Evolutionary conservation across 2,329 filamentous ascomycete species (phyloP), one percentile per base, ranked within the genome.

Genomic region (Gnomoniopsis smithogilvyi): DNA sequence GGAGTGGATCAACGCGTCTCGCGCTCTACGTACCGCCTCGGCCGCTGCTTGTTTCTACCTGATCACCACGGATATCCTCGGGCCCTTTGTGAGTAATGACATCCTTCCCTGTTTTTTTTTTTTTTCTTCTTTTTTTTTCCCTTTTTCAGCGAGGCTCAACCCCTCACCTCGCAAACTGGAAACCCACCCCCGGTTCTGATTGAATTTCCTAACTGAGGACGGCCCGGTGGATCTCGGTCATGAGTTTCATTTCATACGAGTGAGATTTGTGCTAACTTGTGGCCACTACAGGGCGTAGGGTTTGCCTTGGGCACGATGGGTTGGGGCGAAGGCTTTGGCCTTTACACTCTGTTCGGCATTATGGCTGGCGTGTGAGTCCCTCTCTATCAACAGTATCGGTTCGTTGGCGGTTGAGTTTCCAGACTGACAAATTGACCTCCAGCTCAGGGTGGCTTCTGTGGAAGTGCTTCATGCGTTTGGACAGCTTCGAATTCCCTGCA

Each of bases 31-130:
- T 8, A 79, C 77, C 0, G 78, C 77, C 0, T 72, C 71, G 2
- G 73, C 73, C 68, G 75, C 76, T 10, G 72, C 76, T 7, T 71
- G 74, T 49, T 80, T 80, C 62, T 78, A 76, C 56, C 67, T 78
- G 49, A 78, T 78, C 60, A 78, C 76, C 3, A 78, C 76, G 1
- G 76, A 78, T 60, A 73, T 78, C 49, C 64, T 78, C 11, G 76
- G 76, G 1, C 75, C 75, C 0, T 76, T 71, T 56, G 53, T 55
- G 19, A 55, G 53, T 49, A 3, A 10, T 21, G 15, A 17, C 36
- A 1, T 75, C 75, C 0, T 76, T 71, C 56, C 38, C 46, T 11
- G 45, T n/a, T 34, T 2, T 6, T 21, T 15, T 3, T 34, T 7
- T 17, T 12, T 34, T n/a, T 36, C 8, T 21, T 22, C 51, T 19